A percentile compares a stretch with the other conserved stretches of the same genome.
phyloP scores from a whole-genome alignment of 2,329 filamentous ascomycete species.

The Gnomoniopsis sp. region DNA sequence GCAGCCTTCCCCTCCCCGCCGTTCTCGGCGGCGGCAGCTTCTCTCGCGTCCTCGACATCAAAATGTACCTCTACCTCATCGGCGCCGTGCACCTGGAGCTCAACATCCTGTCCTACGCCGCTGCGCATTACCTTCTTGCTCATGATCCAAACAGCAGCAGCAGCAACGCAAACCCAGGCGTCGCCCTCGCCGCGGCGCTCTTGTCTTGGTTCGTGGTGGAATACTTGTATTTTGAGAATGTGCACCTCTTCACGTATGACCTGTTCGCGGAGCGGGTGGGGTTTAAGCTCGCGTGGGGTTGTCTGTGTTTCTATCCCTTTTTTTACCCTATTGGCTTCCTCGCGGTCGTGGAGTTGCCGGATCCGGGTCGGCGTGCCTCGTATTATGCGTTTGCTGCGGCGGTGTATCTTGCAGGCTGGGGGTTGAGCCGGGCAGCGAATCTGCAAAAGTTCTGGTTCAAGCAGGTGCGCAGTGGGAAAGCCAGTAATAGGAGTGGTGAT shows the following conservation, averaged over 20 bases:
- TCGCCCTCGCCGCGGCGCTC: conserved; percentile 5
- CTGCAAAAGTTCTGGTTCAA: conserved; percentile 16
- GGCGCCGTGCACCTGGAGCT: conserved; percentile 16
- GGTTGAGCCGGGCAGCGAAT: conserved; percentile 9
- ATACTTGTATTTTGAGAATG: conserved; percentile 14
- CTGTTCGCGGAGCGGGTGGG: conserved; percentile 14
- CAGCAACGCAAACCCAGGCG: conserved; percentile 2
- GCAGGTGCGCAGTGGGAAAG: background rate
- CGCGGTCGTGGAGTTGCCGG: conserved; percentile 2
- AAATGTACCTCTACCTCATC: conserved; percentile 13
- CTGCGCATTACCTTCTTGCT: background rate
- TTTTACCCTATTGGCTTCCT: conserved; percentile 6
- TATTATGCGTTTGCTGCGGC: conserved; percentile 2
- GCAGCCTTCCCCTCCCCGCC: background rate
- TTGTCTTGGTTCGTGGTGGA: conserved; percentile 15
- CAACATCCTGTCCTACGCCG: conserved; percentile 10
- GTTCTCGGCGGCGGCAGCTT: background rate
- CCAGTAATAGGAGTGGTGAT: no score
- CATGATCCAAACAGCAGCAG: background rate
- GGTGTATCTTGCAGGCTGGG: conserved; percentile 8
- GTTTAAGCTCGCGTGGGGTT: conserved; percentile 13
- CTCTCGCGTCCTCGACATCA: conserved; percentile 8
- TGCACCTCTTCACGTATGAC: conserved; percentile 17
- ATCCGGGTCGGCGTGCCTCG: background rate
- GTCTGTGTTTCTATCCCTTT: conserved; percentile 14